These are phyloP conservation scores for Didymella pinodella DNA, from an alignment of 2,329 filamentous ascomycete genomes.

Conservation along the genomic window DNA sequence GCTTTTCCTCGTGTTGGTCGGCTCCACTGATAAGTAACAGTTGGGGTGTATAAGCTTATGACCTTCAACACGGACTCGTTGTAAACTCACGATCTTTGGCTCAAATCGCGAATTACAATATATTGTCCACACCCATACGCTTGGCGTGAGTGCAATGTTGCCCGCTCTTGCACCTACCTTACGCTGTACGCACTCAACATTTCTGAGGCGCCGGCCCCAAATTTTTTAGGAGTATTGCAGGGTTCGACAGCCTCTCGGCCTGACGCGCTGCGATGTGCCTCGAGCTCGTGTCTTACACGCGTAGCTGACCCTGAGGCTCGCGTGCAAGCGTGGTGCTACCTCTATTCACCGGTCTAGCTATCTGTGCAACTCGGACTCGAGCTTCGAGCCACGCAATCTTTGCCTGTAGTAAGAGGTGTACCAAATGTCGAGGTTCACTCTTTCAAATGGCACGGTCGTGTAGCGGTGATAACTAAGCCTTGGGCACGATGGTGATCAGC, in stretches of 20 bases:
- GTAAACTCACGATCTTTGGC: constrained; percentile 12
- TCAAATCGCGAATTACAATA: constrained; percentile 17
- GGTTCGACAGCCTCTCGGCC: constrained; percentile 5
- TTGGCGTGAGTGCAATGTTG: constrained; percentile 3
- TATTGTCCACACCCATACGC: constrained; percentile 12
- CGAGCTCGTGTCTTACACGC: constrained; percentile 19
- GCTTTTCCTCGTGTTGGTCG: constrained; percentile 17
- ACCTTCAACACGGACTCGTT: constrained; percentile 13
- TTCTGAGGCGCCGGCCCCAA: constrained; percentile 8
- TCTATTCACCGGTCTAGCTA: constrained; percentile 3
- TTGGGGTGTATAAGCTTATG: constrained; percentile 16
- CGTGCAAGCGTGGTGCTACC: constrained; percentile 6
- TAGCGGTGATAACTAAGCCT: constrained; percentile 11
- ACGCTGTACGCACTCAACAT: constrained; percentile 12
- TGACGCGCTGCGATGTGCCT: constrained; percentile 3
- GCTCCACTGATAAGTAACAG: constrained; percentile 22
- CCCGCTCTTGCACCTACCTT: constrained; percentile 15
- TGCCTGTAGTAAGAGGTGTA: constrained; percentile 3
- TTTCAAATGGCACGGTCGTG: not conserved
- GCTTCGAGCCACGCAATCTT: not conserved
- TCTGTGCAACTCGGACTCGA: constrained; percentile 5
- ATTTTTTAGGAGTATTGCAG: constrained; percentile 1
- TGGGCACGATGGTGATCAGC: not conserved
- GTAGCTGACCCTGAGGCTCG: constrained; percentile 18
- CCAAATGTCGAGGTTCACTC: not conserved